Percentiles rank a stretch among this genome's conserved stretches.
These are phyloP conservation scores for Cutaneotrichosporon mucoides DNA, from an alignment of 1,284 basidiomycete genomes.

Conservation along the genomic window DNA sequence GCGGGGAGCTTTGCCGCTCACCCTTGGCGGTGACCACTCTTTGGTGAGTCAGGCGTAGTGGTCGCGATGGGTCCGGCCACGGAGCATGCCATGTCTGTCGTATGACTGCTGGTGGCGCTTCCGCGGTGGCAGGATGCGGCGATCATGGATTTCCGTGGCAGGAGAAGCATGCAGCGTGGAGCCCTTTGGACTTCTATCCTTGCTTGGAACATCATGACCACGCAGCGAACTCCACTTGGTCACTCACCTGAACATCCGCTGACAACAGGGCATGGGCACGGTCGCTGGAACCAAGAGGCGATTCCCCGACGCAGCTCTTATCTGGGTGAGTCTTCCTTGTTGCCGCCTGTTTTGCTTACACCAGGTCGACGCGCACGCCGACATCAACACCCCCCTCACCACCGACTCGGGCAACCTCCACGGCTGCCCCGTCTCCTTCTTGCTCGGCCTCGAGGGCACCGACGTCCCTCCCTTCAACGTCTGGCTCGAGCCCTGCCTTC, in stretches of 20 bases:
- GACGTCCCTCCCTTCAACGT: constrained; percentile 57
- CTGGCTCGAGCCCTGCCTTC: constrained; percentile 75
- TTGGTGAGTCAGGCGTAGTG: constrained; percentile 55
- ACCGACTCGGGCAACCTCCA: constrained; percentile 93
- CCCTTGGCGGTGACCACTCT: constrained; percentile 95
- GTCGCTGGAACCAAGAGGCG: constrained; percentile 48
- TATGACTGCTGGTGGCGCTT: no score
- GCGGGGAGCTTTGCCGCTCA: constrained; percentile 78
- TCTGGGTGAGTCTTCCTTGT: constrained; percentile 61
- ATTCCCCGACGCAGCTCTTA: constrained; percentile 64
- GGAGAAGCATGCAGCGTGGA: no score
- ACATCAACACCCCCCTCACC: constrained; percentile 87
- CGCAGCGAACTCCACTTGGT: no score
- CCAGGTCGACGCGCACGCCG: constrained; percentile 77
- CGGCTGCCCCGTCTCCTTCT: constrained; percentile 96
- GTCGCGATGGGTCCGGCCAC: no score
- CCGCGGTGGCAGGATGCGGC: no score
- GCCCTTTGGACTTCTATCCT: no score
- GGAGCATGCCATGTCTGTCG: no score
- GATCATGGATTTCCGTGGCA: no score
- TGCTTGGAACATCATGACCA: no score
- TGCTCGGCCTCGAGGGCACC: constrained; percentile 66
- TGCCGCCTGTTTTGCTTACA: neutral
- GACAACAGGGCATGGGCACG: constrained; percentile 77
- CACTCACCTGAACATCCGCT: neutral